Evolutionary conservation across 116 monocot genomes (phyloP).

Genomic region (Phalaenopsis hybrid): DNA sequence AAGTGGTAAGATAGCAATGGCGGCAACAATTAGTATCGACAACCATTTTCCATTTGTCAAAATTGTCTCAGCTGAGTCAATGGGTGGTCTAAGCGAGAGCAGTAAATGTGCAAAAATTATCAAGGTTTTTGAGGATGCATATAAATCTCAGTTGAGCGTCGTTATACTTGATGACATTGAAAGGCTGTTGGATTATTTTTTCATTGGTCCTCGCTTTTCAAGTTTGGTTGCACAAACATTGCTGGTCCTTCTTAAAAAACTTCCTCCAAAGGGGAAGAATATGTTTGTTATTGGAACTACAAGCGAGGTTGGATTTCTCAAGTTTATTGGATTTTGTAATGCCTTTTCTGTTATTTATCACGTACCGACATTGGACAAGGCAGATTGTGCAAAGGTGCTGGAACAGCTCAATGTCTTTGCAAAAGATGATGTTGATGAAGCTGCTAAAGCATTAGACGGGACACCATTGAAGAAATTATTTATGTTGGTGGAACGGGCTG

Average conservation of each 20-base stretch:
- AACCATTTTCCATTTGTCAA: slow-evolving; percentile 96
- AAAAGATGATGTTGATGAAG: too few relatives aligned
- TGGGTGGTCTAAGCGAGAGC: slow-evolving; percentile 89
- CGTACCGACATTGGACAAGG: slow-evolving; percentile 62
- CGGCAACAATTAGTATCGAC: slow-evolving; percentile 79
- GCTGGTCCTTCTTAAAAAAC: slow-evolving; percentile 71
- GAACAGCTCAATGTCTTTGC: too few relatives aligned
- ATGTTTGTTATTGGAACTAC: neutral
- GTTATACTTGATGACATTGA: slow-evolving; percentile 98
- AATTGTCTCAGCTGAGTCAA: slow-evolving; percentile 95
- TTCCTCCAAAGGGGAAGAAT: slow-evolving; percentile 74
- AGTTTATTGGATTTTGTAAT: slow-evolving; percentile 76
- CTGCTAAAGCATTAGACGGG: too few relatives aligned
- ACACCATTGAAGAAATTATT: slow-evolving; percentile 32
- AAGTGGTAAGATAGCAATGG: slow-evolving; percentile 94
- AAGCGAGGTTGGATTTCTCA: slow-evolving; percentile 2
- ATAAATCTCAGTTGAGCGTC: slow-evolving; percentile 87
- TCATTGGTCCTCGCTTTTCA: slow-evolving; percentile 93
- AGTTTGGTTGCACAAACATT: slow-evolving; percentile 87
- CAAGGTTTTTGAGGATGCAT: slow-evolving; percentile 99
- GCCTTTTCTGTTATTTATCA: slow-evolving; percentile 72
- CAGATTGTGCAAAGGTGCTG: slow-evolving; percentile 74
- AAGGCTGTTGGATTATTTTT: slow-evolving; percentile 93
- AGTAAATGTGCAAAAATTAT: slow-evolving; percentile 88
- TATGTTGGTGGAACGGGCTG: slow-evolving; percentile 13